Evolutionary conservation across 805 yeast species (phyloP).

Genomic region (Zygosaccharomyces pseudorouxii): DNA sequence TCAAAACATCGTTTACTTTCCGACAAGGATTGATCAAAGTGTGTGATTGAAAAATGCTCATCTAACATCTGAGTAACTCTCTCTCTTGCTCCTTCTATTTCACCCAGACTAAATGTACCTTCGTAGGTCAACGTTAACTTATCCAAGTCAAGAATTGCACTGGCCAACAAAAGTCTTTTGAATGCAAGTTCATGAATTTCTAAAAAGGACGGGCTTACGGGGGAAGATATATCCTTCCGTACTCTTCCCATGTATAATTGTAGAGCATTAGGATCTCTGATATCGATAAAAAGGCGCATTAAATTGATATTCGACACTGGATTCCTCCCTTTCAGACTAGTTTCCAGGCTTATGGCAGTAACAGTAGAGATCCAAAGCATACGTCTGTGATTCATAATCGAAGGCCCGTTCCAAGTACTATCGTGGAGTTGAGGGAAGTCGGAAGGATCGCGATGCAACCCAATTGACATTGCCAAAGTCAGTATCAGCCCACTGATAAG

Average conservation of each 20-base stretch:
- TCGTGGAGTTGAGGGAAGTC: slow-evolving; percentile 28
- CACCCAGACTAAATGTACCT: slow-evolving; percentile 18
- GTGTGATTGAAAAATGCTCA: slow-evolving; percentile 16
- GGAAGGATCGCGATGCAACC: slow-evolving; percentile 33
- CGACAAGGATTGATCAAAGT: slow-evolving; percentile 3
- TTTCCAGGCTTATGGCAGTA: slow-evolving; percentile 26
- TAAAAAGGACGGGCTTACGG: slow-evolving; percentile 11
- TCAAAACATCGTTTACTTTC: slow-evolving; percentile 3
- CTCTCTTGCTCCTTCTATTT: slow-evolving; percentile 20
- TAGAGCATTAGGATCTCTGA: slow-evolving; percentile 17
- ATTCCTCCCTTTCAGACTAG: slow-evolving; percentile 32
- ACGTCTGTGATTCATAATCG: slow-evolving; percentile 30
- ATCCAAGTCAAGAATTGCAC: slow-evolving; percentile 27
- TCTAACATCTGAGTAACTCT: slow-evolving; percentile 23
- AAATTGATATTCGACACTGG: slow-evolving; percentile 18
- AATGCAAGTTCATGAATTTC: slow-evolving; percentile 23
- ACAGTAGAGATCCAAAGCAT: slow-evolving; percentile 29
- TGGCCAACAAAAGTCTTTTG: slow-evolving; percentile 25
- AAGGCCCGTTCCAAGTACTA: slow-evolving; percentile 16
- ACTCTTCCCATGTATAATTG: slow-evolving; percentile 22
- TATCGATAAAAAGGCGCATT: slow-evolving; percentile 20
- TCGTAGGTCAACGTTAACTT: slow-evolving; percentile 23
- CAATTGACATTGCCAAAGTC: slow-evolving; percentile 32
- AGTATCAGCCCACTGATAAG: slow-evolving; percentile 29
- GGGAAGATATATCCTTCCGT: slow-evolving; percentile 16